Evolutionary conservation across 805 yeast genomes (phyloP).

Genomic region (Saccharomycopsis sp.): DNA sequence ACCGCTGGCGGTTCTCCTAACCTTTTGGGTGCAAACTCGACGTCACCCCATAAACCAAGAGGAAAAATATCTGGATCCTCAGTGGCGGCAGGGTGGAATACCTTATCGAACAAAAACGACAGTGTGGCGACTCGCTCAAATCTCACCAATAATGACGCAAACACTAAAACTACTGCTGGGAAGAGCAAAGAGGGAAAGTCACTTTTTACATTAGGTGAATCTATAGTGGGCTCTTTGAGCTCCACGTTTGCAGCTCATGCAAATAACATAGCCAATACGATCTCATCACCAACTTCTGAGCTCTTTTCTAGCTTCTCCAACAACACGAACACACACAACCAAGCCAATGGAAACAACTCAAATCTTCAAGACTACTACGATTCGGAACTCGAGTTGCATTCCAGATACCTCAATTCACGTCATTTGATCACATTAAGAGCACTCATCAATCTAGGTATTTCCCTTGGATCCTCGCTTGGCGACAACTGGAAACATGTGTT

Average conservation of each 20-base stretch:
- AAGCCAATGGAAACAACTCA: neutral
- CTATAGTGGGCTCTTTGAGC: slow-evolving; percentile 20
- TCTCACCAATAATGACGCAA: neutral
- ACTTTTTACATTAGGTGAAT: slow-evolving; percentile 12
- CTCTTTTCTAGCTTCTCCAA: neutral
- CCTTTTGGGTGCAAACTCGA: neutral
- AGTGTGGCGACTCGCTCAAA: neutral
- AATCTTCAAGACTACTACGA: neutral
- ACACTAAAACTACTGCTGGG: neutral
- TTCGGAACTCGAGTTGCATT: slow-evolving; percentile 24
- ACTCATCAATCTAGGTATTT: slow-evolving; percentile 63
- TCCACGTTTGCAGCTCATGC: slow-evolving; percentile 17
- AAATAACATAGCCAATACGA: slow-evolving; percentile 2
- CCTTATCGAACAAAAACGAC: neutral
- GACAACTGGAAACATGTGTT: slow-evolving; percentile 59
- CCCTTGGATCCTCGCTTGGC: slow-evolving; percentile 70
- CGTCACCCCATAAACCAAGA: neutral
- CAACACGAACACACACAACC: neutral
- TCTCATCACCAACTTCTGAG: neutral
- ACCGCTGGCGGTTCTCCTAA: neutral
- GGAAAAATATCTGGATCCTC: neutral
- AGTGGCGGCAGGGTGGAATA: neutral
- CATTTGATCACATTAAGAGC: slow-evolving; percentile 77
- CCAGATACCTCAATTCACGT: slow-evolving; percentile 51
- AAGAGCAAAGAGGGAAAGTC: neutral